These are phyloP conservation scores for Tolypocladium cylindrosporum DNA, from an alignment of 2,329 filamentous ascomycete species.

Conservation along the genomic window DNA sequence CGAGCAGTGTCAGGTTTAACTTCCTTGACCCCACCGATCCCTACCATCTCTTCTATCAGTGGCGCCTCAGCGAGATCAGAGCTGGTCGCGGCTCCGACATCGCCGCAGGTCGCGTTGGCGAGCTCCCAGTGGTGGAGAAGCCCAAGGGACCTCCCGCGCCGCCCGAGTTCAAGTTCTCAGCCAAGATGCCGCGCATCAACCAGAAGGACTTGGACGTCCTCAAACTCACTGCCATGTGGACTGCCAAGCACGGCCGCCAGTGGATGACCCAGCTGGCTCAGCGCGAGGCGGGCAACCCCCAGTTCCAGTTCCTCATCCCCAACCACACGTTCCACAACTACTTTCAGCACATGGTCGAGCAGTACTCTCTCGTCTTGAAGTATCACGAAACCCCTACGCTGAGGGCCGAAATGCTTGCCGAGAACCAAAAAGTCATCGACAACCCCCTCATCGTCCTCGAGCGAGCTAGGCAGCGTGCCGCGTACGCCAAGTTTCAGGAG, in stretches of 20 bases:
- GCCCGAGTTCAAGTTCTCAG: conserved; percentile 82
- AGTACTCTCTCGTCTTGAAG: conserved; percentile 74
- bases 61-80: conserved; percentile 79
- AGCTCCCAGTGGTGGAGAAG: conserved; percentile 48
- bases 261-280: conserved; percentile 88
- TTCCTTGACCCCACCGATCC: conserved; percentile 74
- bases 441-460: conserved; percentile 74
- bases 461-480: conserved; percentile 74
- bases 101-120: conserved; percentile 63
- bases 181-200: conserved; percentile 94
- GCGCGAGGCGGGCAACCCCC: conserved; percentile 79
- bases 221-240: conserved; percentile 76
- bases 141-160: conserved; percentile 78
- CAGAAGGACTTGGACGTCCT: conserved; percentile 77
- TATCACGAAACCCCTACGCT: conserved; percentile 58
- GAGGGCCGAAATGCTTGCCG: conserved; percentile 60
- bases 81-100: conserved; percentile 73
- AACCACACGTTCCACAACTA: conserved; percentile 96
- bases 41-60: conserved; percentile 82
- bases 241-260: conserved; percentile 82
- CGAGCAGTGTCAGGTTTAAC: conserved; percentile 61
- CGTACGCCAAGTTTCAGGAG: conserved; percentile 78
- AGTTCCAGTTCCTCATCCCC: conserved; percentile 91
- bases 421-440: conserved; percentile 63
- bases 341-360: conserved; percentile 85